Evolutionary conservation across 2,329 filamentous ascomycete species (phyloP).

Genomic region (Samsoniella hepiali): DNA sequence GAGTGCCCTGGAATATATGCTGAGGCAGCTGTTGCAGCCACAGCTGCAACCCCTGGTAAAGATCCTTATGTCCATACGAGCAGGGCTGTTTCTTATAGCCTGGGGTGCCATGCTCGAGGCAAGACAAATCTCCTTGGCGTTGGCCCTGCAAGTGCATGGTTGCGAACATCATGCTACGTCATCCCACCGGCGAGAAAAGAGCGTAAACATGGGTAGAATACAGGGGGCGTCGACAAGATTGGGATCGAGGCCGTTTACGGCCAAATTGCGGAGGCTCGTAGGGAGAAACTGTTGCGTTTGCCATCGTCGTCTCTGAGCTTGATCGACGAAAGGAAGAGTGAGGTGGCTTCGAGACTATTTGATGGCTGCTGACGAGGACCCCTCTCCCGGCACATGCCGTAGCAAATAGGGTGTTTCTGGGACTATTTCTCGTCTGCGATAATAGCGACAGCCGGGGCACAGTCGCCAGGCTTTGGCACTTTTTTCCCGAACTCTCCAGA

Average conservation of each 20-base stretch:
- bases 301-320: background rate
- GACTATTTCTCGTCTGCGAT: background rate
- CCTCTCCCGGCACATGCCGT: conserved; percentile 1
- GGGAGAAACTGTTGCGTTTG: background rate
- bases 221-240: background rate
- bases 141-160: background rate
- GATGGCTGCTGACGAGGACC: conserved; percentile 1
- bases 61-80: too few relatives aligned
- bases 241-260: background rate
- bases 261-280: background rate
- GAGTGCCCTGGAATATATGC: too few relatives aligned
- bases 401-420: background rate
- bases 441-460: background rate
- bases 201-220: background rate
- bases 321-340: background rate
- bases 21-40: too few relatives aligned
- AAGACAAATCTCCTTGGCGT: too few relatives aligned
- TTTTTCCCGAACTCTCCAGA: too few relatives aligned
- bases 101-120: too few relatives aligned
- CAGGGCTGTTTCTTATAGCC: too few relatives aligned
- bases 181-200: background rate
- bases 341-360: background rate
- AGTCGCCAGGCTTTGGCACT: background rate
- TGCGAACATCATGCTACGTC: background rate
- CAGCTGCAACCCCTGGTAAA: too few relatives aligned